Base-by-base conservation (phyloP, 805 yeast species). In the Wickerhamiella hasegawae region DNA sequence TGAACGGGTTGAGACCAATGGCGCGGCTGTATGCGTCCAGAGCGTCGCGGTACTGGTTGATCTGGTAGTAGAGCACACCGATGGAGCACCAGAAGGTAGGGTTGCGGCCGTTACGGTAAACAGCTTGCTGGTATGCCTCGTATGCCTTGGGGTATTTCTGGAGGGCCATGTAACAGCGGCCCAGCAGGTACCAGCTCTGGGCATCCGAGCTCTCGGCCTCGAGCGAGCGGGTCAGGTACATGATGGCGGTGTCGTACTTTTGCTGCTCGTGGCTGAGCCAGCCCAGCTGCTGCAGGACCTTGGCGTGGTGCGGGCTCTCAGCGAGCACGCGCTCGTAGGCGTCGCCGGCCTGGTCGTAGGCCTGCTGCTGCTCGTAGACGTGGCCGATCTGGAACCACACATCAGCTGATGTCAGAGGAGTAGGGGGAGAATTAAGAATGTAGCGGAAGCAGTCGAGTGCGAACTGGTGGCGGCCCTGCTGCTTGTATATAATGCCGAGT, bases 331-430 rank as follows among this genome's bases (percentile, higher is more conserved):
- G 72, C 58, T 87, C 95, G 55, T 90, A 90, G 6, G 97, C 97
- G 43, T 85, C 96, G 49, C 76, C 74, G 3, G 98, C 97, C 26
- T 85, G 82, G 42, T 68, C 71, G 69, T 81, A 87, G 52, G 84
- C 94, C 49, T 83, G 75, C 60, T 81, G 87, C 53, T 80, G 94
- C 56, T 90, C 98, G 48, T 90, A 68, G 2, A 90, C 97, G 22
- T 84, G 79, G 28, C 98, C 98, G 43, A 90, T 80, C 60, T 90
- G 98, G 63, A 90, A 90, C 97, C 97, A 90, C 36, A 90, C 92
- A 54, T 90, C 98, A 34, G 94, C 83, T 54, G 83, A 94, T 32
- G 96, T 85, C 44, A 90, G 64, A 1, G 98, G 98, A 36, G 83
- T 77, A 1, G 98, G 98, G 0, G 98, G 97, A 57, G 76, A 78